These are phyloP conservation scores for Microcyclosporella mali DNA, from an alignment of 2,329 filamentous ascomycete species.

Conservation along the genomic window DNA sequence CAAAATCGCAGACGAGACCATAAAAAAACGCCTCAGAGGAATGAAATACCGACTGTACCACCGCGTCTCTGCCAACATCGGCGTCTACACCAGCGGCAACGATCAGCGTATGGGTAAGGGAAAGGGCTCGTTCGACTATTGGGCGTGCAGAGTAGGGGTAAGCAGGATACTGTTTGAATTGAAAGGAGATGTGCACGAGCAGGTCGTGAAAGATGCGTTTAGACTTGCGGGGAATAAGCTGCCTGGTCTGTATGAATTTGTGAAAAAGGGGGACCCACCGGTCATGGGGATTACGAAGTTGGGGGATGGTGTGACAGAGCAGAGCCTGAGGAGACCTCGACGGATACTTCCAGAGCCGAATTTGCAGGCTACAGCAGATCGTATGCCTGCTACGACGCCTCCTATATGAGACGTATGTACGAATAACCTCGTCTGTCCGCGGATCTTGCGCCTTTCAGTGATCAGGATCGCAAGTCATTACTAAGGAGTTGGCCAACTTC, in stretches of 20 bases:
- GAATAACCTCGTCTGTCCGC: no score
- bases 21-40: conserved; percentile 79
- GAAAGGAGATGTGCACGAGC: conserved; percentile 87
- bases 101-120: conserved; percentile 99
- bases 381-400: conserved; percentile 23
- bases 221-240: conserved; percentile 90
- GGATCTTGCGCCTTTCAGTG: no score
- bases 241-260: conserved; percentile 86
- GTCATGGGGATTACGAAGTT: conserved; percentile 92
- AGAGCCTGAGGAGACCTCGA: conserved; percentile 71
- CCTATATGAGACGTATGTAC: no score
- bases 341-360: conserved; percentile 23
- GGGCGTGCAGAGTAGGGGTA: conserved; percentile 83
- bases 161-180: conserved; percentile 91
- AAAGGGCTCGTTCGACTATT: conserved; percentile 95
- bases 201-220: conserved; percentile 89
- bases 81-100: conserved; percentile 91
- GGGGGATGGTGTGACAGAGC: conserved; percentile 69
- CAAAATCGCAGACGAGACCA: conserved; percentile 88
- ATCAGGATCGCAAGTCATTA: no score
- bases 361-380: conserved; percentile 23
- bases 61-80: conserved; percentile 83
- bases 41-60: conserved; percentile 91
- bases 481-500: no score
- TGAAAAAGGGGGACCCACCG: conserved; percentile 82